A percentile compares a stretch with the other conserved stretches of the same genome.
phyloP scores from a whole-genome alignment of 106 monocot genomes.

The Ottelia alismoides region DNA sequence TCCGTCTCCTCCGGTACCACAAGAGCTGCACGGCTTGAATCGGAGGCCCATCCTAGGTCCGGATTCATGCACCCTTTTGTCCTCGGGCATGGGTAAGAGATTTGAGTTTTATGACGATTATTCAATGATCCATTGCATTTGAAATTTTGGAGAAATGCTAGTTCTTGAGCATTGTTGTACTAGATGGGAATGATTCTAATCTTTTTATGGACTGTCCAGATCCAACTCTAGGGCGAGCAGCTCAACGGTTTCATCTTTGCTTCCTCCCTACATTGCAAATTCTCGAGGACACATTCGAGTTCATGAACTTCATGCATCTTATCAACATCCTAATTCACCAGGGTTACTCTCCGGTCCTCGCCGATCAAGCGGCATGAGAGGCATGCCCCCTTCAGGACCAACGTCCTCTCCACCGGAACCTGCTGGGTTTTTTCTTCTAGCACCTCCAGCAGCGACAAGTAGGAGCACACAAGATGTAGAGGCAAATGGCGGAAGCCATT shows the following conservation, averaged over 20 bases:
- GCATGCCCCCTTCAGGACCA: conserved; percentile 9
- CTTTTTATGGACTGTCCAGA: too few relatives aligned
- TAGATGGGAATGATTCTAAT: too few relatives aligned
- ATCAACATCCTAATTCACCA: conserved; percentile 18
- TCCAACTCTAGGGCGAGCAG: conserved; percentile 22
- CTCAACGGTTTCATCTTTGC: conserved; percentile 24
- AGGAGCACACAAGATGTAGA: conserved; percentile 16
- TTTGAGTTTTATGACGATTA: too few relatives aligned
- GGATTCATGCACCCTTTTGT: conserved; percentile 5
- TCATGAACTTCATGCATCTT: conserved; percentile 6
- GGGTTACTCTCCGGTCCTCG: conserved; percentile 5
- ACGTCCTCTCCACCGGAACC: conserved; percentile 8
- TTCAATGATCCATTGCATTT: too few relatives aligned
- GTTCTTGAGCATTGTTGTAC: too few relatives aligned
- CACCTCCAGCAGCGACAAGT: conserved; percentile 11
- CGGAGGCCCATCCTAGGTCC: conserved; percentile 8
- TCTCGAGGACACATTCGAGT: conserved; percentile 8
- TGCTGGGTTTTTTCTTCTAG: conserved; percentile 20
- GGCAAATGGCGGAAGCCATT: conserved; percentile 15
- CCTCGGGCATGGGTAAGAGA: conserved; percentile 21
- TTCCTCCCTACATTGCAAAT: conserved; percentile 26
- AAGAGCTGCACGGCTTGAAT: conserved; percentile 5
- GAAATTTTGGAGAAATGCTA: too few relatives aligned
- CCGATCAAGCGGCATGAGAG: conserved; percentile 10
- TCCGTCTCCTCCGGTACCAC: neutral